A percentile compares a stretch with the other conserved stretches of the same genome.
Evolutionary conservation across 768 basidiomycete genomes (phyloP).

Genomic region (Auricularia cornea): DNA sequence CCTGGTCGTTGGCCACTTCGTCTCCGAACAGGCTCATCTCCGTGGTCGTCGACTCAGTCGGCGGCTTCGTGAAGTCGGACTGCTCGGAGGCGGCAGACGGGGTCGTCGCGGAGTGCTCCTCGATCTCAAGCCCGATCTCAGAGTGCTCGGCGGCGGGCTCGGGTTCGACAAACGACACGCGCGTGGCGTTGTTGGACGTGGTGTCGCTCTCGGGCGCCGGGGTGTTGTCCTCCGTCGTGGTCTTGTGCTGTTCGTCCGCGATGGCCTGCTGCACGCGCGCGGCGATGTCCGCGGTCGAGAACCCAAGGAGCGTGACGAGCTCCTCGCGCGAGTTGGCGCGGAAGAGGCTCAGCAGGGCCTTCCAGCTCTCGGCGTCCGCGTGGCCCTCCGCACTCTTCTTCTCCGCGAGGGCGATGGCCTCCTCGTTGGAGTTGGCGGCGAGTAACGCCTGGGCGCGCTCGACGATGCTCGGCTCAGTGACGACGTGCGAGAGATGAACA

Average conservation of each 20-base stretch:
- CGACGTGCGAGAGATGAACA: slow-evolving; percentile 70
- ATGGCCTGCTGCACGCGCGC: slow-evolving; percentile 75
- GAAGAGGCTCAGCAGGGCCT: slow-evolving; percentile 82
- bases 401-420: slow-evolving; percentile 52
- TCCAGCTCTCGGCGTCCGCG: slow-evolving; percentile 60
- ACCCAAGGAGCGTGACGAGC: slow-evolving; percentile 82
- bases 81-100: slow-evolving; percentile 51
- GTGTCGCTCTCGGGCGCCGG: slow-evolving; percentile 25
- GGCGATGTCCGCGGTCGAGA: slow-evolving; percentile 81
- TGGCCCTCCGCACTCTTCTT: slow-evolving; percentile 33
- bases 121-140: slow-evolving; percentile 20
- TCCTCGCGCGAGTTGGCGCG: slow-evolving; percentile 84
- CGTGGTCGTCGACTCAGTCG: slow-evolving; percentile 64
- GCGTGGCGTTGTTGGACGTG: slow-evolving; percentile 37
- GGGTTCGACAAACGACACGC: slow-evolving; percentile 83
- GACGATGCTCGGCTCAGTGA: slow-evolving; percentile 67
- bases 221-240: slow-evolving; percentile 34
- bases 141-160: slow-evolving; percentile 34
- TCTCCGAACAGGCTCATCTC: slow-evolving; percentile 86
- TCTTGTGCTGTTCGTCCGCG: slow-evolving; percentile 43
- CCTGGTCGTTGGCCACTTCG: slow-evolving; percentile 56
- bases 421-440: slow-evolving; percentile 42
- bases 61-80: slow-evolving; percentile 44
- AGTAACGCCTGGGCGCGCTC: slow-evolving; percentile 65
- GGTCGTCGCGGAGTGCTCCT: slow-evolving; percentile 27